phyloP scores from a whole-genome alignment of 371 early-diverging fungal genomes.

The Furculomyces boomerangus region DNA sequence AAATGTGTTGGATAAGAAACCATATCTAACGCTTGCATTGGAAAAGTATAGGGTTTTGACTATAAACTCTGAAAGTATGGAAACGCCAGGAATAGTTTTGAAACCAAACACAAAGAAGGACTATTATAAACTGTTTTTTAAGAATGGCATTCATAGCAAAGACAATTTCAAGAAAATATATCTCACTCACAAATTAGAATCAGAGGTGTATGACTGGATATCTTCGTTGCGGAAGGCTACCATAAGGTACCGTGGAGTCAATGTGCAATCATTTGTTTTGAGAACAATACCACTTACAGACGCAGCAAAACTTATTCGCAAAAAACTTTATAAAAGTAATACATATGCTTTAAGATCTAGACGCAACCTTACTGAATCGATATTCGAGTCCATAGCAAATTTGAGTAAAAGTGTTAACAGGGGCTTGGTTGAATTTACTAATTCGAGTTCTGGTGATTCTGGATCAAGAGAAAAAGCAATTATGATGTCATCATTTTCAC shows the following conservation, averaged over 20 bases:
- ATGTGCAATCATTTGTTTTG: background rate
- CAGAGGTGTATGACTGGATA: background rate
- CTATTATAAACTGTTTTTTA: too few relatives aligned
- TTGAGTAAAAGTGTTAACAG: background rate
- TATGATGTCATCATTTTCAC: too few relatives aligned
- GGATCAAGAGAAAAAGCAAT: background rate
- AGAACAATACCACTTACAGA: constrained; percentile 1
- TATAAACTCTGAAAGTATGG: background rate
- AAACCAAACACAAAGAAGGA: background rate
- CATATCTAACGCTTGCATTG: background rate
- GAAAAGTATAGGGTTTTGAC: background rate
- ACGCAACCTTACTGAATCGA: background rate
- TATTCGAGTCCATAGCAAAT: background rate
- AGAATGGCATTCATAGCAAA: too few relatives aligned
- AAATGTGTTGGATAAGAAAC: background rate
- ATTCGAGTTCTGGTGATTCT: background rate
- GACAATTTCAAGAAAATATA: too few relatives aligned
- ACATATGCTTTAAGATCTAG: background rate
- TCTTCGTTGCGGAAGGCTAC: background rate
- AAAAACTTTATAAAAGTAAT: background rate
- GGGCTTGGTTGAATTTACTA: background rate
- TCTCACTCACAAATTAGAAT: background rate
- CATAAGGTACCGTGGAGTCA: background rate
- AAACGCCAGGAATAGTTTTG: background rate
- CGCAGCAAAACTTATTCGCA: background rate